A percentile compares a stretch with the other conserved stretches of the same genome.
phyloP scores from a whole-genome alignment of 140 eudicot species.

The Cichorium intybus region DNA sequence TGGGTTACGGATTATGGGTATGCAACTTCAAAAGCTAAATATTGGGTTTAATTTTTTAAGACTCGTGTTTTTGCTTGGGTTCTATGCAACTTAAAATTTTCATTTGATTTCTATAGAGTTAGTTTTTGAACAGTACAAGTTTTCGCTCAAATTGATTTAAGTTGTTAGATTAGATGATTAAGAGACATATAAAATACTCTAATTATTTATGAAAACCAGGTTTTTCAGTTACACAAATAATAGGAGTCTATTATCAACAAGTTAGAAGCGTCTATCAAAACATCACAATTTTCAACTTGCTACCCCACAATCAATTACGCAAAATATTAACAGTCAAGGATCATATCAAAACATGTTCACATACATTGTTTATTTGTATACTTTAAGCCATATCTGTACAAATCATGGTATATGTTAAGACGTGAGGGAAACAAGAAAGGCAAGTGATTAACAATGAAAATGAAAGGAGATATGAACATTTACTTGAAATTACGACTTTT shows the following conservation, averaged over 20 bases:
- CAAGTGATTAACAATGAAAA: constrained; percentile 26
- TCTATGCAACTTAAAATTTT: no score
- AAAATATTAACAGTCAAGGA: neutral
- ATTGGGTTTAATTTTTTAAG: no score
- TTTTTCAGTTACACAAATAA: neutral
- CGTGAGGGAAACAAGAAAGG: constrained; percentile 37
- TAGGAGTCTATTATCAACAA: constrained; percentile 13
- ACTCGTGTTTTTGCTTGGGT: no score
- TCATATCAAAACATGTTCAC: neutral
- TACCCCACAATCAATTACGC: neutral
- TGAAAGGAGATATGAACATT: constrained; percentile 23
- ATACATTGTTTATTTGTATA: neutral
- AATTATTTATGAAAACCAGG: neutral
- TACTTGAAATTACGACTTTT: constrained; percentile 29
- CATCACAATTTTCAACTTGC: constrained; percentile 1
- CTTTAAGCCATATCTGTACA: neutral
- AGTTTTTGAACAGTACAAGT: neutral
- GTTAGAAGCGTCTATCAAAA: constrained; percentile 14
- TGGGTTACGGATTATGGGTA: no score
- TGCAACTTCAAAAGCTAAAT: no score
- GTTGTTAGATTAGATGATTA: neutral
- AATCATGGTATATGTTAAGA: constrained; percentile 7
- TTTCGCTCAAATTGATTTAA: neutral
- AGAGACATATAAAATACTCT: neutral
- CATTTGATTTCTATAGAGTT: neutral